Evolutionary conservation across 2,329 filamentous ascomycete species (phyloP).

Genomic region (Botrytis paeoniae): DNA sequence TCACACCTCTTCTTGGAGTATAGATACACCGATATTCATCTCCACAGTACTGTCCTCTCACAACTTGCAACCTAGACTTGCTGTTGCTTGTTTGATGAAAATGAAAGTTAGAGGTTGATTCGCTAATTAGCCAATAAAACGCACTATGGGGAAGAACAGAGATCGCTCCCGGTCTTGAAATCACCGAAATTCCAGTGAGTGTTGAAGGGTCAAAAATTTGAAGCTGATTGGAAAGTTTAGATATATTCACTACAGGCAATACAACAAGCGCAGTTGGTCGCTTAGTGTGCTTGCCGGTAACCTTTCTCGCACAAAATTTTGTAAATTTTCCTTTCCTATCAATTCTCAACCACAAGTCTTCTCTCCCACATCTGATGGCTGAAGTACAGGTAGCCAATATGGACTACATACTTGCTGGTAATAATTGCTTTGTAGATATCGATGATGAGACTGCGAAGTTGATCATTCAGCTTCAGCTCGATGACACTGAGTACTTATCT

Average conservation of each 20-base stretch:
- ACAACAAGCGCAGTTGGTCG: not conserved
- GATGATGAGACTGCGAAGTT: constrained; percentile 27
- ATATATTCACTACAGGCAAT: not conserved
- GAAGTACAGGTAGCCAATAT: not conserved
- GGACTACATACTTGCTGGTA: not conserved
- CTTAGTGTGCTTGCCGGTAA: not conserved
- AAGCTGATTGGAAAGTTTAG: not conserved
- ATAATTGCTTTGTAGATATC: not conserved
- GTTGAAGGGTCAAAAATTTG: not conserved
- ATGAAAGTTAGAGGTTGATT: too few relatives aligned
- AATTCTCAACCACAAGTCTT: not conserved
- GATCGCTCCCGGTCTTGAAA: too few relatives aligned
- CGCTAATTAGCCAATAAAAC: too few relatives aligned
- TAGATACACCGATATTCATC: constrained; percentile 50
- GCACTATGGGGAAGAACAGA: too few relatives aligned
- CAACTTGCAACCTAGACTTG: too few relatives aligned
- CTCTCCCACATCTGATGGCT: not conserved
- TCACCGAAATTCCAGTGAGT: too few relatives aligned
- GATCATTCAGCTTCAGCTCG: constrained; percentile 31
- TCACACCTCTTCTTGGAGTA: constrained; percentile 42
- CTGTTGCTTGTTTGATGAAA: too few relatives aligned
- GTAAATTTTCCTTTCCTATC: not conserved
- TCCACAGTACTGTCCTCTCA: constrained; percentile 25
- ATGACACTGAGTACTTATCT: constrained; percentile 22
- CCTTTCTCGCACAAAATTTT: not conserved